Evolutionary conservation across 2,329 filamentous ascomycete species (phyloP).

Genomic region (Leptodontidium sp.): DNA sequence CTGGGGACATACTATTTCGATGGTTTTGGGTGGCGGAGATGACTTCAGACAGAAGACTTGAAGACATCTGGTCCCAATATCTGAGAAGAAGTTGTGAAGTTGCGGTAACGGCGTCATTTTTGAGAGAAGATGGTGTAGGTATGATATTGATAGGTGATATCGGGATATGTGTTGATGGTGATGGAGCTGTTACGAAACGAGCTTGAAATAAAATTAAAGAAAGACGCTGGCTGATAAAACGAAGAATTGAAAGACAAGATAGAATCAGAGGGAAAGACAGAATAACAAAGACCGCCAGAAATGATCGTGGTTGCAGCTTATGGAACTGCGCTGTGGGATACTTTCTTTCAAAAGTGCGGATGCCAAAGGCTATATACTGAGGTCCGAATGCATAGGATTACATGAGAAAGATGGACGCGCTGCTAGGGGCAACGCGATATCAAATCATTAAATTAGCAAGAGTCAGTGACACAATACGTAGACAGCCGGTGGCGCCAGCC

Average conservation of each 20-base stretch:
- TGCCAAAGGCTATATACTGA: slow-evolving; percentile 15
- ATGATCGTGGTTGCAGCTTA: slow-evolving; percentile 21
- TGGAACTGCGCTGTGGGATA: slow-evolving; percentile 1
- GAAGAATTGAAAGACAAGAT: slow-evolving; percentile 23
- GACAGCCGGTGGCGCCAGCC: slow-evolving; percentile 30
- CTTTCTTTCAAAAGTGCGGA: neutral
- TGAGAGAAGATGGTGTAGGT: neutral
- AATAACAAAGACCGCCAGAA: slow-evolving; percentile 30
- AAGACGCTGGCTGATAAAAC: slow-evolving; percentile 33
- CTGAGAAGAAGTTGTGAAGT: slow-evolving; percentile 51
- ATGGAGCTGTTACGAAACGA: slow-evolving; percentile 19
- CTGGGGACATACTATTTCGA: slow-evolving; percentile 55
- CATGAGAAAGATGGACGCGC: slow-evolving; percentile 28
- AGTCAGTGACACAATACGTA: slow-evolving; percentile 42
- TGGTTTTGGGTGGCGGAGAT: slow-evolving; percentile 49
- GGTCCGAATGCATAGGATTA: slow-evolving; percentile 16
- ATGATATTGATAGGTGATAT: neutral
- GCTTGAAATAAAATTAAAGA: slow-evolving; percentile 16
- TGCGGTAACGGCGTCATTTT: slow-evolving; percentile 22
- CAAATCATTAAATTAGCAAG: slow-evolving; percentile 41
- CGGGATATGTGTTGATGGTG: neutral
- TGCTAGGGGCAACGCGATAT: slow-evolving; percentile 42
- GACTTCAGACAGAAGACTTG: slow-evolving; percentile 54
- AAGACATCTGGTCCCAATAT: slow-evolving; percentile 54
- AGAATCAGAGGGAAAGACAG: slow-evolving; percentile 30